Percentiles rank a stretch among this genome's conserved stretches.
Evolutionary conservation across 2,329 filamentous ascomycete genomes (phyloP).

Genomic region (Epichloe baconii): DNA sequence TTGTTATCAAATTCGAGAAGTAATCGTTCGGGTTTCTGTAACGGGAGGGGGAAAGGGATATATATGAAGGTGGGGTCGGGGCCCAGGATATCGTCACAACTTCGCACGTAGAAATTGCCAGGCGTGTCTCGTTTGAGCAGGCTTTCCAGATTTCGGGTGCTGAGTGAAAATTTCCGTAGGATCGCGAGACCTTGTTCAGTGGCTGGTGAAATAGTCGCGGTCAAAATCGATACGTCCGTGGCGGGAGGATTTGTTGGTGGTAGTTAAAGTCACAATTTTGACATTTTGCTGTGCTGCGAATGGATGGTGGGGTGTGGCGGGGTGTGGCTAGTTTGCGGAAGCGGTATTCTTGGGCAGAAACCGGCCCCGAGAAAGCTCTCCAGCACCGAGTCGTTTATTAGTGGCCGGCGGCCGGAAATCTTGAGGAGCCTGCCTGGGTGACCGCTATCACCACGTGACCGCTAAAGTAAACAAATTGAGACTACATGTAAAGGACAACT

Average conservation of each 20-base stretch:
- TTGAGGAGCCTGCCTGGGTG: background rate
- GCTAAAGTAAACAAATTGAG: conserved; percentile 23
- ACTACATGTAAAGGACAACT: conserved; percentile 2
- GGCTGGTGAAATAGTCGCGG: background rate
- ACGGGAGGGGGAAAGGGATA: background rate
- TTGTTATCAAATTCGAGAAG: conserved; percentile 18
- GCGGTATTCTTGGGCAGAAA: conserved; percentile 22
- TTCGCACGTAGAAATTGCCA: background rate
- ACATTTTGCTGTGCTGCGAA: conserved; percentile 24
- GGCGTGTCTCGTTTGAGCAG: background rate
- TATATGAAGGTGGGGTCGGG: conserved; percentile 18
- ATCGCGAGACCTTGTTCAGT: background rate
- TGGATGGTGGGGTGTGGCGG: conserved; percentile 28
- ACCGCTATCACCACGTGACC: conserved; percentile 23
- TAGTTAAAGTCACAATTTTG: conserved; percentile 21
- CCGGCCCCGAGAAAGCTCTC: background rate
- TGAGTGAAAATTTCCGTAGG: background rate
- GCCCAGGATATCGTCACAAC: conserved; percentile 8
- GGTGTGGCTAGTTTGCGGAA: conserved; percentile 20
- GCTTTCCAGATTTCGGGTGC: background rate
- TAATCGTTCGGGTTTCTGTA: conserved; percentile 12
- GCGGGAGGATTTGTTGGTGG: background rate
- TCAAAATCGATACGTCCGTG: background rate
- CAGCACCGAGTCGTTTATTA: too few species aligned
- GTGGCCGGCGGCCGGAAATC: too few species aligned